Evolutionary conservation across 495 filamentous ascomycete species (phyloP).

Genomic region (Penicillium riverlandense): DNA sequence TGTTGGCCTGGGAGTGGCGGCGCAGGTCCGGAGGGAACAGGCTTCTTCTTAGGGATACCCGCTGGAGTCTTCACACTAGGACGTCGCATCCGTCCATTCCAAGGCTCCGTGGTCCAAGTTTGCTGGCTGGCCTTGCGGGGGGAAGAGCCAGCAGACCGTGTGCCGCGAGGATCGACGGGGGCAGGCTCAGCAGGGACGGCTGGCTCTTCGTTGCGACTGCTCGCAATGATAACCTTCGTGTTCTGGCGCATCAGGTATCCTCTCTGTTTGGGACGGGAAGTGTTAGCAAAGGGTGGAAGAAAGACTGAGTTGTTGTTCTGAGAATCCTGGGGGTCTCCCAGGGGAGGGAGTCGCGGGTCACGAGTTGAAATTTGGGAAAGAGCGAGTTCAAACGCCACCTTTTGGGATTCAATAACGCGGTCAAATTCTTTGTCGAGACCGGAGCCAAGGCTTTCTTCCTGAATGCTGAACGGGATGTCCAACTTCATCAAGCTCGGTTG

Average conservation of each 20-base stretch:
- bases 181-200: constrained; percentile 39
- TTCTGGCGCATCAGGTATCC: constrained; percentile 98
- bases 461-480: constrained; percentile 56
- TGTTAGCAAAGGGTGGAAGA: constrained; percentile 46
- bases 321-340: constrained; percentile 3
- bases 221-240: constrained; percentile 90
- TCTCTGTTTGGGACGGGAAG: constrained; percentile 59
- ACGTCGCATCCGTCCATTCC: constrained; percentile 73
- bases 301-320: not conserved
- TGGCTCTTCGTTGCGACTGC: constrained; percentile 52
- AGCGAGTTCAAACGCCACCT: constrained; percentile 67
- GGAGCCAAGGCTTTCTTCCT: constrained; percentile 57
- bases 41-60: constrained; percentile 59
- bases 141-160: constrained; percentile 60
- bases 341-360: constrained; percentile 1
- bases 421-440: constrained; percentile 91
- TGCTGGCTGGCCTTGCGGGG: constrained; percentile 72
- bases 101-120: constrained; percentile 93
- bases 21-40: constrained; percentile 38
- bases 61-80: constrained; percentile 54
- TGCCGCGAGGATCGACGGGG: constrained; percentile 44
- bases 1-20: constrained; percentile 86
- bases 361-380: constrained; percentile 27
- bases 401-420: constrained; percentile 92
- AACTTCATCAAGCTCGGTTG: constrained; percentile 51